A percentile compares a stretch with the other conserved stretches of the same genome.
phyloP scores from a whole-genome alignment of 2,329 filamentous ascomycete species.

The Monosporascus sp. region DNA sequence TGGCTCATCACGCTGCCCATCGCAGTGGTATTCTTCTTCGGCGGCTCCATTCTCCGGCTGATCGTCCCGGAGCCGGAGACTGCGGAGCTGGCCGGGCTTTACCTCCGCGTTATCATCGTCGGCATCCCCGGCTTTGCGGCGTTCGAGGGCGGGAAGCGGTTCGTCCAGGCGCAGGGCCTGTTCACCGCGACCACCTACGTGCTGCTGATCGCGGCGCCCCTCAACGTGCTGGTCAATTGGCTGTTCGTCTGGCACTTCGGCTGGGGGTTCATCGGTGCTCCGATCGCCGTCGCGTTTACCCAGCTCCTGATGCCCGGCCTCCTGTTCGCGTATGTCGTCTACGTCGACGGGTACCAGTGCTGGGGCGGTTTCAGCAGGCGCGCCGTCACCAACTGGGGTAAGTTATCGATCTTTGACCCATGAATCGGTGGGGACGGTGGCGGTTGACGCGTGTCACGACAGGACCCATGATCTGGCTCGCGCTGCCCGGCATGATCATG shows the following conservation, averaged over 20 bases:
- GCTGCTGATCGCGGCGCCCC: conserved; percentile 66
- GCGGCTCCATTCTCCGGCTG: conserved; percentile 55
- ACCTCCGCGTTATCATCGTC: conserved; percentile 63
- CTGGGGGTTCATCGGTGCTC: conserved; percentile 70
- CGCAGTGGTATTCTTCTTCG: conserved; percentile 61
- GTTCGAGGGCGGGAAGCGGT: conserved; percentile 75
- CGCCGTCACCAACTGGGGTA: conserved; percentile 66
- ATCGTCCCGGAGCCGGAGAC: conserved; percentile 70
- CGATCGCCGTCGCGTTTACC: conserved; percentile 69
- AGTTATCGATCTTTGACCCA: conserved; percentile 9
- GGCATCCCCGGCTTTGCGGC: conserved; percentile 71
- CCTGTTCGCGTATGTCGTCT: conserved; percentile 69
- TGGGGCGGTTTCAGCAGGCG: conserved; percentile 74
- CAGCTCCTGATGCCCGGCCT: conserved; percentile 69
- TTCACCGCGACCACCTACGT: conserved; percentile 79
- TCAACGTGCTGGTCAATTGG: conserved; percentile 76
- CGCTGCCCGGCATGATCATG: conserved; percentile 87
- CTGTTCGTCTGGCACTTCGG: conserved; percentile 67
- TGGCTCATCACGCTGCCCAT: conserved; percentile 68
- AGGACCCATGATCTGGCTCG: conserved; percentile 75
- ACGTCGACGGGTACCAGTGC: conserved; percentile 66
- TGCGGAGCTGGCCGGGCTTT: conserved; percentile 65
- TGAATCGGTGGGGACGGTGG: not conserved
- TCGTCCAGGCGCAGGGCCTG: conserved; percentile 75
- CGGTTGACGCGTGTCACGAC: conserved; percentile 1